A percentile compares a stretch with the other conserved stretches of the same genome.
Conservation (phyloP, 495 filamentous ascomycete genomes). For the Xanthoparmelia taractica region DNA sequence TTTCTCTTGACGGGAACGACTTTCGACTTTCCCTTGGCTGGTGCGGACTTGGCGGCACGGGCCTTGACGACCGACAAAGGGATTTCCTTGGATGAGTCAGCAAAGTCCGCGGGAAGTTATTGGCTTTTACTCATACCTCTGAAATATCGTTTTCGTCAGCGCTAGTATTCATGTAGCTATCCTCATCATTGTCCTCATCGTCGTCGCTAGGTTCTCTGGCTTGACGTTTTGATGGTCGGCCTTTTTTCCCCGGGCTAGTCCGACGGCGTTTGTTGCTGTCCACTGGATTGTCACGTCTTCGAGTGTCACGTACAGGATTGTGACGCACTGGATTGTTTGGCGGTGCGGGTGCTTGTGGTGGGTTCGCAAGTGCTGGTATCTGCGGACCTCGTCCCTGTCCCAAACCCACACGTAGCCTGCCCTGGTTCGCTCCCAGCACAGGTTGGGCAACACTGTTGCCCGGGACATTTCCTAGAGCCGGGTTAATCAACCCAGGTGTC, state of each 20-base stretch:
- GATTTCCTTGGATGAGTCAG: neutral
- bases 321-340: neutral
- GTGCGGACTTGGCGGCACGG: neutral
- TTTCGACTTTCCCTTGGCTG: neutral
- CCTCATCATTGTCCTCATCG: neutral
- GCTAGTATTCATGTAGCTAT: neutral
- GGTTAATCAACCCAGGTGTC: constrained; percentile 30
- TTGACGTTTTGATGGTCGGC: neutral
- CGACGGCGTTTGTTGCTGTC: neutral
- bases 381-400: neutral
- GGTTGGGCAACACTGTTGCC: constrained; percentile 10
- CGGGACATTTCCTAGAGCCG: neutral
- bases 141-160: neutral
- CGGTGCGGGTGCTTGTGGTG: neutral
- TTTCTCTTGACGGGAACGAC: neutral
- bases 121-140: neutral
- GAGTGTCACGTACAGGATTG: neutral
- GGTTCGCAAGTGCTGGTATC: too few relatives aligned
- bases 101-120: neutral
- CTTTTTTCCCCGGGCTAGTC: neutral
- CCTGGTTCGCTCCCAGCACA: neutral
- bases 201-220: neutral
- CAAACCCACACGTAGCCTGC: neutral
- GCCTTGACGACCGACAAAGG: neutral
- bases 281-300: neutral